phyloP scores from a whole-genome alignment of 768 basidiomycete species.

The Melanogaster broomeanus region DNA sequence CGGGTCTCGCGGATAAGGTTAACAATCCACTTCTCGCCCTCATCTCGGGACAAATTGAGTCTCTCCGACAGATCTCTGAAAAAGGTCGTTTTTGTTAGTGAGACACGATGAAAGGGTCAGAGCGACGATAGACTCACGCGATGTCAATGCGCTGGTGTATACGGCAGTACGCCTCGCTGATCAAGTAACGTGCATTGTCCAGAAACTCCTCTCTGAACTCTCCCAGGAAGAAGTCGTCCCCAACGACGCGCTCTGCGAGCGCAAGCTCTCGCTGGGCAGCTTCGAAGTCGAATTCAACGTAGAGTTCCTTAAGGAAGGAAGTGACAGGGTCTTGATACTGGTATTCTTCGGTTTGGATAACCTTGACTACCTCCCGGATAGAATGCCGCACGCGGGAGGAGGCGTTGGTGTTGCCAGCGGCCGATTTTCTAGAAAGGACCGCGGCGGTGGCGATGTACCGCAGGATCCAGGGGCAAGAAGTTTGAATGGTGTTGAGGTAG shows the following conservation, averaged over 20 bases:
- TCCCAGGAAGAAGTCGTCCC: constrained; percentile 91
- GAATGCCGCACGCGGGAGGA: constrained; percentile 83
- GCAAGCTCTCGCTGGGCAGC: constrained; percentile 84
- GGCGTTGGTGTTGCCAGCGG: constrained; percentile 45
- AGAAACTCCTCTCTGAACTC: constrained; percentile 93
- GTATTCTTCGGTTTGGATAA: constrained; percentile 94
- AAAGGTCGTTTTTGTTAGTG: neutral
- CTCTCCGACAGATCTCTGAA: constrained; percentile 87
- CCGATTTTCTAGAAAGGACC: constrained; percentile 83
- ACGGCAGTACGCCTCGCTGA: constrained; percentile 96
- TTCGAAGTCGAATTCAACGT: constrained; percentile 95
- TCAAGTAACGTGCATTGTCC: constrained; percentile 94
- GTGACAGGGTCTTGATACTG: constrained; percentile 96
- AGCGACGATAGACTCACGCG: constrained; percentile 46
- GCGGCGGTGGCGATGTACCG: constrained; percentile 94
- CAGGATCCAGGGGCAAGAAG: constrained; percentile 90
- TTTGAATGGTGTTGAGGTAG: constrained; percentile 98
- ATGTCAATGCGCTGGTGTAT: constrained; percentile 95
- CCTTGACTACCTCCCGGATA: constrained; percentile 88
- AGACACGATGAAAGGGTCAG: neutral
- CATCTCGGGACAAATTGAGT: constrained; percentile 89
- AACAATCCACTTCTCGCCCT: constrained; percentile 99
- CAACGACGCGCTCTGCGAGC: constrained; percentile 78
- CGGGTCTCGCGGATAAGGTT: constrained; percentile 97
- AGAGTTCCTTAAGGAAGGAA: constrained; percentile 89